Conservation (phyloP, 176 grass and related monocot species). For the Rhipidocladum racemiflorum region DNA sequence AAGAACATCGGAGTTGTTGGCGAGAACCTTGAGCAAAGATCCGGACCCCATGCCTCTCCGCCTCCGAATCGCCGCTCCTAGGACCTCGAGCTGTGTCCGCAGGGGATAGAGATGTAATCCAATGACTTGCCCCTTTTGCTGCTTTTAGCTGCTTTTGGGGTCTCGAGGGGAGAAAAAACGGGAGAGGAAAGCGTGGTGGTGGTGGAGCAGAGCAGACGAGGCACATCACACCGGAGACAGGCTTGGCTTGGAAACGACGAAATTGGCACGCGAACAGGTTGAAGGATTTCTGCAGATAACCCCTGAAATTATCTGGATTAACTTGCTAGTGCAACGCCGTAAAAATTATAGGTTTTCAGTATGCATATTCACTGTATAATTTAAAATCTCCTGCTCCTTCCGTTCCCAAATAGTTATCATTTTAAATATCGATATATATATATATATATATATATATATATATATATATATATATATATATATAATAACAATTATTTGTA, state of each 20-base stretch:
- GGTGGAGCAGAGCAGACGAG: background rate
- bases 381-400: too few relatives aligned
- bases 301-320: background rate
- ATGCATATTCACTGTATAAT: too few relatives aligned
- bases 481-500: too few relatives aligned
- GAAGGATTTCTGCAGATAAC: background rate
- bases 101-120: background rate
- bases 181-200: slow-evolving; percentile 26
- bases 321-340: background rate
- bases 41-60: slow-evolving; percentile 32
- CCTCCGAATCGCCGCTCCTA: background rate
- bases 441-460: too few relatives aligned
- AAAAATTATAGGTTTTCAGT: too few relatives aligned
- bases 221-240: too few relatives aligned
- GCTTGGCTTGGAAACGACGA: slow-evolving; percentile 31
- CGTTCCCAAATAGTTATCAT: too few relatives aligned
- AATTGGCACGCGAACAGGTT: slow-evolving; percentile 33
- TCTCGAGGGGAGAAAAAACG: slow-evolving; percentile 29
- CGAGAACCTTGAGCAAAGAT: slow-evolving; percentile 64
- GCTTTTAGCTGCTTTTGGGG: slow-evolving; percentile 40
- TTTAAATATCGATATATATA: too few relatives aligned
- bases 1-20: slow-evolving; percentile 70
- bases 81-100: background rate
- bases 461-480: too few relatives aligned
- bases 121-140: background rate